phyloP scores from a whole-genome alignment of 139 green algal genomes.

The Chlamydomonas sp. region DNA sequence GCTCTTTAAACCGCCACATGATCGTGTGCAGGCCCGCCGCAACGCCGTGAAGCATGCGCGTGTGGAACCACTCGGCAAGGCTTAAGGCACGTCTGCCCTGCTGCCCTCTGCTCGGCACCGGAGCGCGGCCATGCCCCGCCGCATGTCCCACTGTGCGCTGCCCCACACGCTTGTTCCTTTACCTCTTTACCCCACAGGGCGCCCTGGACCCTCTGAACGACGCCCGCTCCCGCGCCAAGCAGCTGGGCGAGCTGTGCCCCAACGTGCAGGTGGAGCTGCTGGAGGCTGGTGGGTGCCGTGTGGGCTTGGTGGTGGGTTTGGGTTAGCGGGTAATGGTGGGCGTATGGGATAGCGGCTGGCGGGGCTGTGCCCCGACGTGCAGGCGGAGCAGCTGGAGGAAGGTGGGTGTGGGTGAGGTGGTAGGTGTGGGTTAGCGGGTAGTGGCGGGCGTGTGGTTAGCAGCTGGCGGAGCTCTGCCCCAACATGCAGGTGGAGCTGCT shows the following conservation, averaged over 20 bases:
- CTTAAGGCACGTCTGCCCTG: too few species aligned
- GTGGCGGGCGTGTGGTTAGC: neutral
- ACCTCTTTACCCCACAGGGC: slow-evolving; percentile 15
- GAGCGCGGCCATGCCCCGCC: too few species aligned
- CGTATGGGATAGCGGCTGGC: slow-evolving; percentile 45
- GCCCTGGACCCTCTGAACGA: slow-evolving; percentile 89
- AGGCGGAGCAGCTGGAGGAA: slow-evolving; percentile 2
- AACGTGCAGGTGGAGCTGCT: slow-evolving; percentile 47
- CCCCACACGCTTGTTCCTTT: neutral
- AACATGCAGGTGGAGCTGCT: slow-evolving; percentile 56
- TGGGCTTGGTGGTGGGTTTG: neutral
- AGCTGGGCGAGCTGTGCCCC: slow-evolving; percentile 58
- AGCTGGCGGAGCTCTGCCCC: slow-evolving; percentile 50
- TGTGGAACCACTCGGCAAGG: too few species aligned
- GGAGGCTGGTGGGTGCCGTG: slow-evolving; percentile 33
- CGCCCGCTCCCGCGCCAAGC: slow-evolving; percentile 62
- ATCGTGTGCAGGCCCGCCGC: too few species aligned
- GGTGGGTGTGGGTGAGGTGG: neutral
- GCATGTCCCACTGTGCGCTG: too few species aligned
- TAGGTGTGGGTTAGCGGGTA: neutral
- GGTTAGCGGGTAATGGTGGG: neutral
- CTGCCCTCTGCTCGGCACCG: too few species aligned
- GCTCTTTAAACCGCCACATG: too few species aligned
- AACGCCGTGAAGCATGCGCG: too few species aligned
- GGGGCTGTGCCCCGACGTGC: slow-evolving; percentile 44